These are phyloP conservation scores for Dendryphion nanum DNA, from an alignment of 2,329 filamentous ascomycete species.

Conservation along the genomic window DNA sequence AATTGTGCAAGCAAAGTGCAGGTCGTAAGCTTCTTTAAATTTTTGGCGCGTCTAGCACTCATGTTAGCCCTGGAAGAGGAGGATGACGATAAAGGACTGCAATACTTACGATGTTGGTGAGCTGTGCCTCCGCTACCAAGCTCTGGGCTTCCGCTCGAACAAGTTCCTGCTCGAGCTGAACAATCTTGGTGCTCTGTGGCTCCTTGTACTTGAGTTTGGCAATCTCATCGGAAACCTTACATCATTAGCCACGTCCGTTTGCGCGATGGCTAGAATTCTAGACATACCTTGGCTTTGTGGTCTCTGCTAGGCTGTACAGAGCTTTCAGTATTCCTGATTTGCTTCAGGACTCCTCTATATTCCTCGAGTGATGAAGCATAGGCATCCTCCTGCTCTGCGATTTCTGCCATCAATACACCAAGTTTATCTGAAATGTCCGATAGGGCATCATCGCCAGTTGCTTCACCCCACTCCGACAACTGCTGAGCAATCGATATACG, in stretches of 20 bases:
- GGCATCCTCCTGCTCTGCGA: constrained; percentile 88
- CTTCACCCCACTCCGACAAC: constrained; percentile 94
- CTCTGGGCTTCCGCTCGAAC: constrained; percentile 95
- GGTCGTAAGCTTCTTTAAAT: constrained; percentile 89
- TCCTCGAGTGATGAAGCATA: constrained; percentile 89
- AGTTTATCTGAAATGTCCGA: constrained; percentile 94
- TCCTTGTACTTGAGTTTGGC: constrained; percentile 89
- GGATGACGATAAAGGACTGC: background rate
- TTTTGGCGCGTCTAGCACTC: constrained; percentile 82
- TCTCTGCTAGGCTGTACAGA: constrained; percentile 92
- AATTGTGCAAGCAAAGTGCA: constrained; percentile 86
- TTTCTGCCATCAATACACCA: constrained; percentile 84
- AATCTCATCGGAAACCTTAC: constrained; percentile 81
- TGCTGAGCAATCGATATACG: constrained; percentile 82
- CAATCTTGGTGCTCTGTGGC: constrained; percentile 75
- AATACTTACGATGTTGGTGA: constrained; percentile 83
- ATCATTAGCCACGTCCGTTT: constrained; percentile 3
- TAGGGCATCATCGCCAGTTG: constrained; percentile 81
- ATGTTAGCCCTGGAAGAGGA: background rate
- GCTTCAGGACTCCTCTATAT: constrained; percentile 77
- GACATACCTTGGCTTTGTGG: constrained; percentile 67
- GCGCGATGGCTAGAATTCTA: background rate
- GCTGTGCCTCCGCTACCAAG: constrained; percentile 90
- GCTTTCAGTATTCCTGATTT: constrained; percentile 91
- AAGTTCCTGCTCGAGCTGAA: constrained; percentile 90